phyloP scores from a whole-genome alignment of 805 yeast genomes.

The Starmerella stellata region DNA sequence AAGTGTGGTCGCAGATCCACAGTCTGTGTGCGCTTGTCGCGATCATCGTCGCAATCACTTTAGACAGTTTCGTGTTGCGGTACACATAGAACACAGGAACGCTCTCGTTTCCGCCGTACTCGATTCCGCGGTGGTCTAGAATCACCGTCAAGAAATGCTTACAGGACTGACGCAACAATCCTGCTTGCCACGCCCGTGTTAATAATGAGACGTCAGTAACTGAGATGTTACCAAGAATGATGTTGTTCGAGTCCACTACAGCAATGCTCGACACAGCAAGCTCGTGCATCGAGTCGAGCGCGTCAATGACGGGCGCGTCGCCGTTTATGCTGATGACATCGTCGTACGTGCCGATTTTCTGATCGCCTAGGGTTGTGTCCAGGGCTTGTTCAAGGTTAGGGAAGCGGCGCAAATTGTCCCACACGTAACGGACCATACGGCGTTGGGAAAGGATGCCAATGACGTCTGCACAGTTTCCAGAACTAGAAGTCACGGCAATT shows the following conservation, averaged over 20 bases:
- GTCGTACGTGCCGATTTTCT: constrained; percentile 50
- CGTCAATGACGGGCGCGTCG: constrained; percentile 74
- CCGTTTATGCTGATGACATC: constrained; percentile 69
- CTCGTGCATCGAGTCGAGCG: constrained; percentile 65
- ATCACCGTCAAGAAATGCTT: constrained; percentile 75
- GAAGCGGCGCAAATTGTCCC: constrained; percentile 86
- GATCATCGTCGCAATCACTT: constrained; percentile 84
- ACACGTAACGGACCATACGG: constrained; percentile 60
- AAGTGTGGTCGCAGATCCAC: constrained; percentile 25
- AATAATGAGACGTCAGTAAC: constrained; percentile 86
- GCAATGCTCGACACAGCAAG: constrained; percentile 81
- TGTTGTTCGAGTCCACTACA: constrained; percentile 61
- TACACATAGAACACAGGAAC: constrained; percentile 93
- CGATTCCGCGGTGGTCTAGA: constrained; percentile 71
- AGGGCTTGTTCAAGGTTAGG: constrained; percentile 53
- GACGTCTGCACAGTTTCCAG: constrained; percentile 31
- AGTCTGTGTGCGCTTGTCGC: constrained; percentile 83
- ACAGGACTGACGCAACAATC: constrained; percentile 62
- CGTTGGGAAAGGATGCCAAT: constrained; percentile 84
- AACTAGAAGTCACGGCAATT: constrained; percentile 46
- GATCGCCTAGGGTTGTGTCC: constrained; percentile 47
- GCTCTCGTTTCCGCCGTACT: constrained; percentile 76
- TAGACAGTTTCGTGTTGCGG: constrained; percentile 55
- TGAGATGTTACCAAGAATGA: constrained; percentile 77
- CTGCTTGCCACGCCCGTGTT: constrained; percentile 72